These are phyloP conservation scores for Ogataea naganishii DNA, from an alignment of 805 yeast genomes.

Conservation along the genomic window DNA sequence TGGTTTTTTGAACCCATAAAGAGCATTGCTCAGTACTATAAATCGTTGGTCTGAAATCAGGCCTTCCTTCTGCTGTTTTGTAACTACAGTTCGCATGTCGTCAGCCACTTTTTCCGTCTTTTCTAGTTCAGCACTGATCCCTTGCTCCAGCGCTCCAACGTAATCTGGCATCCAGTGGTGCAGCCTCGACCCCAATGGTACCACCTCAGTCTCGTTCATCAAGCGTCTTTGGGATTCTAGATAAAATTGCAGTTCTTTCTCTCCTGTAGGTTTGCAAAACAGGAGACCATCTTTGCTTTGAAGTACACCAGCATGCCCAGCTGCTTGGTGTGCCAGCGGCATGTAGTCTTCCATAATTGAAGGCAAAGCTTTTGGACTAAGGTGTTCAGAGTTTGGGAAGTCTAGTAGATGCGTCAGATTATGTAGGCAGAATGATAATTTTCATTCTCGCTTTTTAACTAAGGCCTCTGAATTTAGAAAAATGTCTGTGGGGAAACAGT, in stretches of 20 bases:
- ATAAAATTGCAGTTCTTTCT: slow-evolving; percentile 74
- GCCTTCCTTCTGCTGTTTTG: background rate
- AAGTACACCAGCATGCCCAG: slow-evolving; percentile 84
- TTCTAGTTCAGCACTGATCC: slow-evolving; percentile 25
- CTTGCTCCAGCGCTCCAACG: slow-evolving; percentile 50
- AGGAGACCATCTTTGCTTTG: slow-evolving; percentile 55
- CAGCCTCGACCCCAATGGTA: slow-evolving; percentile 25
- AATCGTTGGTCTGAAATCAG: slow-evolving; percentile 21
- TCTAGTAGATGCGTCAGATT: too few relatives aligned
- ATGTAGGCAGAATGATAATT: too few relatives aligned
- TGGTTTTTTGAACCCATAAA: slow-evolving; percentile 55
- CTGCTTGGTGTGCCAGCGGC: slow-evolving; percentile 62
- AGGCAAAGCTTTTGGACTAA: background rate
- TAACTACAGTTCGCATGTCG: slow-evolving; percentile 7
- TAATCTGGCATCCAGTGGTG: slow-evolving; percentile 56
- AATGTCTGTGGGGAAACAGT: too few relatives aligned
- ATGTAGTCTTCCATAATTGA: slow-evolving; percentile 8
- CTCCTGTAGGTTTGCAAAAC: slow-evolving; percentile 60
- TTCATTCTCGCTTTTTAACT: too few relatives aligned
- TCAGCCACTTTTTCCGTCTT: slow-evolving; percentile 14
- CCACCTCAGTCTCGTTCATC: slow-evolving; percentile 9
- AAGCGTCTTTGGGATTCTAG: slow-evolving; percentile 18
- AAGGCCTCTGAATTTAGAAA: too few relatives aligned
- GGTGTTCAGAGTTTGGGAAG: too few relatives aligned
- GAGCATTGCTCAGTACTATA: slow-evolving; percentile 64